Conservation (phyloP, 1,139 yeast species). For the Debaryomyces singareniensis region DNA sequence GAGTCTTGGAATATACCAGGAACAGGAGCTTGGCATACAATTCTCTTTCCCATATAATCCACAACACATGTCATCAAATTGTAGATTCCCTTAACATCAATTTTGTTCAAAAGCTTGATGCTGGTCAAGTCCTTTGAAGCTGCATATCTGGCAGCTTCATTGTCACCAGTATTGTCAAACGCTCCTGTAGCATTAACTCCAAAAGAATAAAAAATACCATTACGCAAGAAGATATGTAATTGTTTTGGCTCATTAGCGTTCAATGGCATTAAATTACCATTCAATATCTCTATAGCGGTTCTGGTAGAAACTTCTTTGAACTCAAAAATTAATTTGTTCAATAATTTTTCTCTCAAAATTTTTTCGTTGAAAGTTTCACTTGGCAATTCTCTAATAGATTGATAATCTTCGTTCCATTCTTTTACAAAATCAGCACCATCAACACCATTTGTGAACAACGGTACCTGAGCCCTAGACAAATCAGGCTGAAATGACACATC, state of each 20-base stretch:
- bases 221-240: slow-evolving; percentile 64
- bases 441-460: slow-evolving; percentile 47
- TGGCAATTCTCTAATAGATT: slow-evolving; percentile 70
- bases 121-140: slow-evolving; percentile 75
- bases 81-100: slow-evolving; percentile 59
- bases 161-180: slow-evolving; percentile 66
- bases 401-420: slow-evolving; percentile 92
- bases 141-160: slow-evolving; percentile 81
- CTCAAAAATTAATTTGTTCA: slow-evolving; percentile 69
- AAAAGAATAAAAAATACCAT: slow-evolving; percentile 81
- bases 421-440: slow-evolving; percentile 54
- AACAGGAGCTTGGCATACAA: slow-evolving; percentile 91
- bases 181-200: slow-evolving; percentile 70
- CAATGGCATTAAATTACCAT: slow-evolving; percentile 73
- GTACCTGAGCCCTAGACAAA: slow-evolving; percentile 55
- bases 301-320: slow-evolving; percentile 71
- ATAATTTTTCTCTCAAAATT: slow-evolving; percentile 67
- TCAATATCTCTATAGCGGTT: slow-evolving; percentile 72
- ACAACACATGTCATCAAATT: slow-evolving; percentile 77
- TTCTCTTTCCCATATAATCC: slow-evolving; percentile 83
- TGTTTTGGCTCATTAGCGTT: slow-evolving; percentile 64
- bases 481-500: slow-evolving; percentile 41
- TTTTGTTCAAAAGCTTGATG: slow-evolving; percentile 59
- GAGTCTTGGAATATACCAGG: slow-evolving; percentile 81
- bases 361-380: slow-evolving; percentile 55